These are phyloP conservation scores for Exophiala phaeomuriformis DNA, from an alignment of 2,329 filamentous ascomycete genomes.

Conservation along the genomic window DNA sequence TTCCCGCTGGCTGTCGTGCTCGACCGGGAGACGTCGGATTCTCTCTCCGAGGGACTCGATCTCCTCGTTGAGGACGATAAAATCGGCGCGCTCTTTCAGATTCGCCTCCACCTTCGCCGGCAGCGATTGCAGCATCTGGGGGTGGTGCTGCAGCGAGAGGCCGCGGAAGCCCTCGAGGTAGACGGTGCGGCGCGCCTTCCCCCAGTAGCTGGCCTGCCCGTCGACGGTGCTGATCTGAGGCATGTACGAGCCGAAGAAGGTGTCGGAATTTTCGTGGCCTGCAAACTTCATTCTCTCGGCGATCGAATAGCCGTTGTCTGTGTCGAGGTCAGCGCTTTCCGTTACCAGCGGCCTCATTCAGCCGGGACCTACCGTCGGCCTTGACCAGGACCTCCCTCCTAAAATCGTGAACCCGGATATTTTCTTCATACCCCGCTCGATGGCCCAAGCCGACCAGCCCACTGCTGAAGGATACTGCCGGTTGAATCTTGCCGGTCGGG, in stretches of 20 bases:
- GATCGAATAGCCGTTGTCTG: slow-evolving; percentile 21
- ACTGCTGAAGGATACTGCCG: slow-evolving; percentile 6
- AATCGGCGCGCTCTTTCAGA: slow-evolving; percentile 12
- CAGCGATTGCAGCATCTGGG: slow-evolving; percentile 16
- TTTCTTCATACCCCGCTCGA: slow-evolving; percentile 21
- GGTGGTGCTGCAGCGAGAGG: slow-evolving; percentile 21
- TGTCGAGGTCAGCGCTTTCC: slow-evolving; percentile 11
- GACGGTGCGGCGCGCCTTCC: slow-evolving; percentile 18
- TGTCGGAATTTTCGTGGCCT: slow-evolving; percentile 21
- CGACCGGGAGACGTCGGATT: background rate
- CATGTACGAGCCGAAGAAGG: slow-evolving; percentile 23
- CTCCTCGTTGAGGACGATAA: slow-evolving; percentile 13
- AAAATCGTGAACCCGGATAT: slow-evolving; percentile 20
- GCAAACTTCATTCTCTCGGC: slow-evolving; percentile 24
- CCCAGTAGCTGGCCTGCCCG: slow-evolving; percentile 20
- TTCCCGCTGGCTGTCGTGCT: slow-evolving; percentile 5
- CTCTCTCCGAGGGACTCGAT: slow-evolving; percentile 12
- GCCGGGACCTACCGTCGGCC: slow-evolving; percentile 20
- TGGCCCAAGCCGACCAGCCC: slow-evolving; percentile 11
- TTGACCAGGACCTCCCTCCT: slow-evolving; percentile 21
- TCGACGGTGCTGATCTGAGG: slow-evolving; percentile 23
- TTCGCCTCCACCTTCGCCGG: slow-evolving; percentile 18
- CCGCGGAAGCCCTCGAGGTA: slow-evolving; percentile 23
- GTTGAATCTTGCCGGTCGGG: too few species aligned
- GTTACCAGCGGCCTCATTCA: slow-evolving; percentile 3